These are phyloP conservation scores for Cucumis cinereus DNA, from an alignment of 306 rosid species.

Conservation along the genomic window DNA sequence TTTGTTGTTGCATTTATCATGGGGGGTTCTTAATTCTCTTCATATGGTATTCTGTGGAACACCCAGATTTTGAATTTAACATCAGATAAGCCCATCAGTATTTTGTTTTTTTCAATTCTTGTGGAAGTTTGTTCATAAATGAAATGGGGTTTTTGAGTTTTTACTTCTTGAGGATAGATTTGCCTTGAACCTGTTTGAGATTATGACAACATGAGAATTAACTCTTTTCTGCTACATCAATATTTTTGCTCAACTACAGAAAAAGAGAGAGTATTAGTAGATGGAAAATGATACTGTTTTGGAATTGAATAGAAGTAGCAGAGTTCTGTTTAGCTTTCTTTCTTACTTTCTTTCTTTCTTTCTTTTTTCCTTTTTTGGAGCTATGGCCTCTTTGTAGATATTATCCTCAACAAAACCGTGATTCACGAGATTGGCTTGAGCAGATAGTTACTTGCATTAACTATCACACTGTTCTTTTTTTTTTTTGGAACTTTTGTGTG, in stretches of 20 bases:
- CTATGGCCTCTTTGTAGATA: constrained; percentile 32
- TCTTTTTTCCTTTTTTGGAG: constrained; percentile 4
- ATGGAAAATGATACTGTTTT: background rate
- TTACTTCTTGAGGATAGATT: background rate
- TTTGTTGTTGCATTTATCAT: constrained; percentile 11
- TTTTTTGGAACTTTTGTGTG: constrained; percentile 33
- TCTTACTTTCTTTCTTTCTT: background rate
- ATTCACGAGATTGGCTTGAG: constrained; percentile 68
- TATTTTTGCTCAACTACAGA: background rate
- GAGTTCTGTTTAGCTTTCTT: background rate
- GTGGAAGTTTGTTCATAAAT: background rate
- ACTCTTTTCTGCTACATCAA: background rate
- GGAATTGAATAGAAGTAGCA: background rate
- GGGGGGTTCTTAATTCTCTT: background rate
- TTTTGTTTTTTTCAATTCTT: background rate
- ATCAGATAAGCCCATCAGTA: background rate
- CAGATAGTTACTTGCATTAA: constrained; percentile 50
- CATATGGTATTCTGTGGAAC: background rate
- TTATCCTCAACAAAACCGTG: constrained; percentile 45
- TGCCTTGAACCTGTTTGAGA: background rate
- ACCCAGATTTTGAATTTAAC: background rate
- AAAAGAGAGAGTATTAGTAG: background rate
- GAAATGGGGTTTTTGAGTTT: background rate
- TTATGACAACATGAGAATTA: background rate
- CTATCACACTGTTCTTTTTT: constrained; percentile 29